These are phyloP conservation scores for Lactifluus echinatus DNA, from an alignment of 768 basidiomycete genomes.

Conservation along the genomic window DNA sequence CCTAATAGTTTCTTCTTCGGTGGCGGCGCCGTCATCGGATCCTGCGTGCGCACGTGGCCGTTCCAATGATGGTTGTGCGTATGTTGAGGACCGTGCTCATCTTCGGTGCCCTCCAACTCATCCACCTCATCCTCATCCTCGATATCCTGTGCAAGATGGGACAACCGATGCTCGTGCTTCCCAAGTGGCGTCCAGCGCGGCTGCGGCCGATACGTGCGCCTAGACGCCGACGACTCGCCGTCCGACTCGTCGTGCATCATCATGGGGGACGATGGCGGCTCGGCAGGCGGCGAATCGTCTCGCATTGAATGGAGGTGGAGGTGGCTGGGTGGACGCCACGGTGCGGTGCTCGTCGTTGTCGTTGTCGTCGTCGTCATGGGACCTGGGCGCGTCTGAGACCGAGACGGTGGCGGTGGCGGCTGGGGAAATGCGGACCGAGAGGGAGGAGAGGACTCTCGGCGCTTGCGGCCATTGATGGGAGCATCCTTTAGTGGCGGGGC, in stretches of 20 bases:
- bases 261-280: conserved; percentile 6
- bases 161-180: background rate
- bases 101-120: conserved; percentile 7
- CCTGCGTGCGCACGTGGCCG: background rate
- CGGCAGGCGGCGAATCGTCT: conserved; percentile 4
- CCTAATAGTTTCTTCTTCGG: conserved; percentile 17
- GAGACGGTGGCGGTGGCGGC: background rate
- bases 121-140: conserved; percentile 1
- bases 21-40: conserved; percentile 5
- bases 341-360: background rate
- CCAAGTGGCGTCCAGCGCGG: conserved; percentile 4
- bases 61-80: background rate
- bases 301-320: background rate
- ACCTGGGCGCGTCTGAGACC: background rate
- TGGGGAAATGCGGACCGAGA: background rate
- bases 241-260: conserved; percentile 9
- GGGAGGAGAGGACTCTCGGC: conserved; percentile 6
- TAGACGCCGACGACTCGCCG: background rate
- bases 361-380: background rate
- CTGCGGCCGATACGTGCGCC: background rate
- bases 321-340: background rate
- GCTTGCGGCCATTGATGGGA: background rate
- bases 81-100: conserved; percentile 1
- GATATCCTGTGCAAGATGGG: too few species aligned
- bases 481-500: background rate